phyloP scores from a whole-genome alignment of 2,329 filamentous ascomycete genomes.

The Pseudomassariella vexata region DNA sequence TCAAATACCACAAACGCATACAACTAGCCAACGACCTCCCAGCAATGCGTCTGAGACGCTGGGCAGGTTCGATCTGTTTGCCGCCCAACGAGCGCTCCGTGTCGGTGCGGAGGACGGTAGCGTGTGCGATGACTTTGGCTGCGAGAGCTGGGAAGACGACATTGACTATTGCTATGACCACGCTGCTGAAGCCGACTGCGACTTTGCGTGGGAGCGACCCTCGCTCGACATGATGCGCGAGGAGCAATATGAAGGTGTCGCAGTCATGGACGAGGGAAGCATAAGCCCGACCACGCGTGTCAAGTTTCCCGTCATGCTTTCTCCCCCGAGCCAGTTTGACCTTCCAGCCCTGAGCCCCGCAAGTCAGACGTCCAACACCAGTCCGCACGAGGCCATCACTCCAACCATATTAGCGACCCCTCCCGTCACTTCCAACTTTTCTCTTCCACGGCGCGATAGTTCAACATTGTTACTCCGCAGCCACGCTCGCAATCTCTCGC shows the following conservation, averaged over 20 bases:
- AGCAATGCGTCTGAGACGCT: slow-evolving; percentile 50
- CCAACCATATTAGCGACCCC: slow-evolving; percentile 29
- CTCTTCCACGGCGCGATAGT: slow-evolving; percentile 37
- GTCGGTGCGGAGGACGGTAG: slow-evolving; percentile 17
- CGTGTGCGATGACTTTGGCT: slow-evolving; percentile 20
- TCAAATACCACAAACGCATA: slow-evolving; percentile 31
- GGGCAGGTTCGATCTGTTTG: slow-evolving; percentile 35
- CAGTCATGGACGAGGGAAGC: neutral
- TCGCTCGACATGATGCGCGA: slow-evolving; percentile 42
- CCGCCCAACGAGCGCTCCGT: slow-evolving; percentile 26
- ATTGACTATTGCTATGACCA: slow-evolving; percentile 69
- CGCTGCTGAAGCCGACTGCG: slow-evolving; percentile 60
- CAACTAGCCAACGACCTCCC: slow-evolving; percentile 22
- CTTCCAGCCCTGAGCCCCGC: slow-evolving; percentile 43
- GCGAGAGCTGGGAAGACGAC: slow-evolving; percentile 60
- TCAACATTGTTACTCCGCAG: slow-evolving; percentile 22
- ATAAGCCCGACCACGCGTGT: neutral
- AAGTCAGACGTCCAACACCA: slow-evolving; percentile 36
- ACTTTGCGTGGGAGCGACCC: slow-evolving; percentile 59
- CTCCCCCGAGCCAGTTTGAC: slow-evolving; percentile 28
- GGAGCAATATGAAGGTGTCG: slow-evolving; percentile 14
- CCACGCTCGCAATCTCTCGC: slow-evolving; percentile 37
- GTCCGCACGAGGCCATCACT: slow-evolving; percentile 37
- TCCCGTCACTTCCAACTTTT: slow-evolving; percentile 44
- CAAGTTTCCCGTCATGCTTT: slow-evolving; percentile 17